phyloP scores from a whole-genome alignment of 2,329 filamentous ascomycete species.

The Chaetomium sp. region DNA sequence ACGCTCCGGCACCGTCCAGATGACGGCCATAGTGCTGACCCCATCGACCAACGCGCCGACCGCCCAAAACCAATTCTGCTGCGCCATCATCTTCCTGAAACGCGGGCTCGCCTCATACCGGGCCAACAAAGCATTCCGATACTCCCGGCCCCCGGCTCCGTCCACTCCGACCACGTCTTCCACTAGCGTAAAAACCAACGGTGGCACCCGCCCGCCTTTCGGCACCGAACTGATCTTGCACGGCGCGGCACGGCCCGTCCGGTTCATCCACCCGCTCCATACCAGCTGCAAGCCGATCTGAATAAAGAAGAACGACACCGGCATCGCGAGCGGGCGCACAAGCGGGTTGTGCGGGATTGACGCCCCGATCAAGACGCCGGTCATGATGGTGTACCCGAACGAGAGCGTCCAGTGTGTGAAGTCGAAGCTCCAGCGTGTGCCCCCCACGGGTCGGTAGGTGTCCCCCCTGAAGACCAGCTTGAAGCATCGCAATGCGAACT shows the following conservation, averaged over 20 bases:
- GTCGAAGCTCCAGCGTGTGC: conserved; percentile 44
- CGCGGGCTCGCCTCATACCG: conserved; percentile 48
- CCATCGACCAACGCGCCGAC: conserved; percentile 43
- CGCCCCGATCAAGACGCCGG: conserved; percentile 43
- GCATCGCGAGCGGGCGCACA: conserved; percentile 45
- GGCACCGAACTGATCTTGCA: conserved; percentile 59
- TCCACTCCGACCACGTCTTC: conserved; percentile 64
- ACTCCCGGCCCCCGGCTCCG: conserved; percentile 51
- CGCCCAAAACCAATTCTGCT: conserved; percentile 52
- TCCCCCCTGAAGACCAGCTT: conserved; percentile 43
- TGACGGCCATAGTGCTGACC: conserved; percentile 38
- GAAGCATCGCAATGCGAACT: conserved; percentile 43
- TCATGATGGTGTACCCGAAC: conserved; percentile 43
- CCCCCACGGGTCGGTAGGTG: conserved; percentile 45
- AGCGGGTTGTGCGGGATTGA: conserved; percentile 44
- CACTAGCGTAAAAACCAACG: conserved; percentile 57
- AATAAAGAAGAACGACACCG: conserved; percentile 45
- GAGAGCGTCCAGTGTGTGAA: conserved; percentile 41
- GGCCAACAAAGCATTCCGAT: conserved; percentile 42
- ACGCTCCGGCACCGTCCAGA: conserved; percentile 41
- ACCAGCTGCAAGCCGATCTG: conserved; percentile 38
- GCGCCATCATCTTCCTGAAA: conserved; percentile 47
- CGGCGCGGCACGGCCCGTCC: conserved; percentile 38
- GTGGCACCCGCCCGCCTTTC: conserved; percentile 52
- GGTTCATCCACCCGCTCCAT: conserved; percentile 34